Evolutionary conservation across 805 yeast genomes (phyloP), one percentile per base, ranked within the genome.

Genomic region (Candida maesae): DNA sequence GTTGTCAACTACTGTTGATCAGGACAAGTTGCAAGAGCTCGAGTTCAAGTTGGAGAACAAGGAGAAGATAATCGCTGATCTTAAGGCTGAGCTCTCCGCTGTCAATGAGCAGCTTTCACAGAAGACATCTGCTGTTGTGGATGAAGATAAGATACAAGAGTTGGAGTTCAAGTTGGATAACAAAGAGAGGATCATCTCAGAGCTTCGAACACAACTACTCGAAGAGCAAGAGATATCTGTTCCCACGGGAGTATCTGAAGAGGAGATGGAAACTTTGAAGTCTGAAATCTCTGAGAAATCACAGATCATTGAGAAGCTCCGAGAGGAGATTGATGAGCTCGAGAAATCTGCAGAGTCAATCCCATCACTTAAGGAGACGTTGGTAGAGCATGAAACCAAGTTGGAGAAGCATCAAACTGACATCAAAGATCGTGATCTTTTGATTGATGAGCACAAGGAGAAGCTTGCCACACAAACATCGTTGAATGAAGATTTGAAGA

Each of bases 1-100:
- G 14, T 21, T 50, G 13, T 38, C 23, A 9, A 19, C 21, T 10
- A 14, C 33, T 4, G 42, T 35, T 8, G 16, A 48, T 9, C 42
- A 46, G 10, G 54, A 52, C 15, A 47, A 41, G 18, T 11, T 51
- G 6, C 46, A 48, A 19, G 58, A 50, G 32, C 26, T 49, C 13
- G 50, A 54, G 29, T 41, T 42, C 35, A 42, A 38, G 26, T 25
- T 54, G 33, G 50, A 47, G 20, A 46, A 45, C 30, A 52, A 54
- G 29, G 56, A 52, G 21, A 35, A n/a, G 10, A 44, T 49, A 3
- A 51, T 54, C 4, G 20, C 37, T 8, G 55, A 52, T 7, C 43
- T 54, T 29, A 49, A 31, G 15, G 31, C 21, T 2, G 18, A 43
- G 19, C 45, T 42, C 12, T 16, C 12, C 4, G 36, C 12, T 7